A percentile compares a stretch with the other conserved stretches of the same genome.
Conservation (phyloP, 1,284 basidiomycete species). For the Bondarzewia mesenterica region DNA sequence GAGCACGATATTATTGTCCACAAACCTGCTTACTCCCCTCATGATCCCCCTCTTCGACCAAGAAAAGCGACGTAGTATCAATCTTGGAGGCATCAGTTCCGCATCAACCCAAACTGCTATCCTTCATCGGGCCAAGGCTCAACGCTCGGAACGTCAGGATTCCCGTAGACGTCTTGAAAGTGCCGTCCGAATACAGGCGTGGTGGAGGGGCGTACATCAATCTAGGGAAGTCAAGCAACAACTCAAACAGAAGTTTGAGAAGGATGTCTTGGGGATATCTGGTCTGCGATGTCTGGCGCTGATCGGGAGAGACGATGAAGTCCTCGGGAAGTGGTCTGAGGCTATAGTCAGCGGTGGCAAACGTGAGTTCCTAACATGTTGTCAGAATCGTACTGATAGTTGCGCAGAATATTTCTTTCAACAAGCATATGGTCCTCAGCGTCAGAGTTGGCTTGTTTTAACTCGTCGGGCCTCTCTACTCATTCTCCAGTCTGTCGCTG, state of each 20-base stretch:
- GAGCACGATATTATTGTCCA: neutral
- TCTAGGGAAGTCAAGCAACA: slow-evolving; percentile 30
- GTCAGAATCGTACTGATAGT: neutral
- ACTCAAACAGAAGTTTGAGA: slow-evolving; percentile 37
- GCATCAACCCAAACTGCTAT: slow-evolving; percentile 46
- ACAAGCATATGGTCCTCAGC: slow-evolving; percentile 29
- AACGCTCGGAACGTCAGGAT: slow-evolving; percentile 49
- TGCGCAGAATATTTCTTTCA: slow-evolving; percentile 16
- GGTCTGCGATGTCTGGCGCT: slow-evolving; percentile 56
- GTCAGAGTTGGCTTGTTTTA: slow-evolving; percentile 49
- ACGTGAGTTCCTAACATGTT: slow-evolving; percentile 25
- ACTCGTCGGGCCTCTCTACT: slow-evolving; percentile 39
- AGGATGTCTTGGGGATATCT: slow-evolving; percentile 40
- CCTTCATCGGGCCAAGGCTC: slow-evolving; percentile 50
- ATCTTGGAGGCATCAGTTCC: slow-evolving; percentile 60
- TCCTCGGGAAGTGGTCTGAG: slow-evolving; percentile 46
- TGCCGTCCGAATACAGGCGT: slow-evolving; percentile 57
- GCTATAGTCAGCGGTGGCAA: slow-evolving; percentile 29
- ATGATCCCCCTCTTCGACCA: slow-evolving; percentile 35
- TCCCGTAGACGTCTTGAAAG: slow-evolving; percentile 46
- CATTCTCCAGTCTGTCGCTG: slow-evolving; percentile 44
- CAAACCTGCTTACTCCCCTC: slow-evolving; percentile 5
- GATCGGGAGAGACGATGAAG: slow-evolving; percentile 44
- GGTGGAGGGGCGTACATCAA: slow-evolving; percentile 49
- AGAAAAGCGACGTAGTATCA: slow-evolving; percentile 55